Base-by-base conservation (phyloP, 192 early-diverging fungal species). In the Coemansia sp. region DNA sequence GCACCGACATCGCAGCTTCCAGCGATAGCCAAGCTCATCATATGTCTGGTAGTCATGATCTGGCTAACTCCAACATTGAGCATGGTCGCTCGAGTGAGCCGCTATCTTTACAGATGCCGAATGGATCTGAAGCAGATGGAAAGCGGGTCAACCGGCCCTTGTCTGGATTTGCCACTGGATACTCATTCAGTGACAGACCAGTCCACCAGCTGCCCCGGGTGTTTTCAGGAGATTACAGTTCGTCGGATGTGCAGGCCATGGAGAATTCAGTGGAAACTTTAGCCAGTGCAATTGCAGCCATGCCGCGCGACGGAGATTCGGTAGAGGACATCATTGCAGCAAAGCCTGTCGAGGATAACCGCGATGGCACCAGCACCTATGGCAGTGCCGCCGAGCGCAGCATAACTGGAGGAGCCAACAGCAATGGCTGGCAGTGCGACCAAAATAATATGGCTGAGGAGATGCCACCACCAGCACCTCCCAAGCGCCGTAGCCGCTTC, bases 211-310 rank as follows among this genome's bases (percentile, higher is more conserved):
- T 76, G 28, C 72, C 72, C 4, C 65, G 72, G 6, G 72, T 76
- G 51, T 76, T 76, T 16, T 76, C 72, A 2, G 72, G 72, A n/a
- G 72, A 76, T 21, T 76, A 65, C 58, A 65, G 61, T 19, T 35
- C 59, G 0, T 40, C 54, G 6, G 51, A 65, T 3, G 55, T 76
- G 49, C 65, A 76, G 9, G 65, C 66, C 2, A 76, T 76, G 65
- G 72, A 69, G 40, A 57, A 33, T 1, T 76, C 72, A 2, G 66
- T 69, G 2, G 72, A 64, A 26, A 58, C 43, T 0, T 41, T 76
- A 16, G 72, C 72, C 16, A 60, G 20, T 7, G 72, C 43, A 8
- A 69, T 76, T 10, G 42, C 61, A 0, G 46, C 53, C 2, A 58
- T 65, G 66, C 66, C 72, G 10, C 57, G 56, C 8, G 61, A 76